These are phyloP conservation scores for Naegleria gruberi DNA, from an alignment of 208 protist genomes.

Conservation along the genomic window DNA sequence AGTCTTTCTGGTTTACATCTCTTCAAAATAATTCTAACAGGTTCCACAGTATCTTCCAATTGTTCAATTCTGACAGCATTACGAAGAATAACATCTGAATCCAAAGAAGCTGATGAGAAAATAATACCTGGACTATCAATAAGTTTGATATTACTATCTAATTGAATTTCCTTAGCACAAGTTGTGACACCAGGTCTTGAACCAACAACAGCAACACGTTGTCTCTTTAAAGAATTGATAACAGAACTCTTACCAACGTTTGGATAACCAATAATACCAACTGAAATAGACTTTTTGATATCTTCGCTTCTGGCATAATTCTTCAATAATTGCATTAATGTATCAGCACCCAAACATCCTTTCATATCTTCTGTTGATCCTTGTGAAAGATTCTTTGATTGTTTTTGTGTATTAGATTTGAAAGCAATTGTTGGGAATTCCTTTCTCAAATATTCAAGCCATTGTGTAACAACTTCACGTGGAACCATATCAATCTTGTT, in stretches of 20 bases:
- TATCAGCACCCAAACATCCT: slow-evolving; percentile 36
- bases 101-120: slow-evolving; percentile 57
- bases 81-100: slow-evolving; percentile 81
- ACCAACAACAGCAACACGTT: slow-evolving; percentile 70
- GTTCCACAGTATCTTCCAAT: slow-evolving; percentile 73
- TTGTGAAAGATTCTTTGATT: slow-evolving; percentile 34
- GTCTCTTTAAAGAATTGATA: slow-evolving; percentile 93
- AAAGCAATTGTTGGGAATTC: slow-evolving; percentile 62
- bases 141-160: slow-evolving; percentile 89
- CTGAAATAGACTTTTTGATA: slow-evolving; percentile 74
- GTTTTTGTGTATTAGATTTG: slow-evolving; percentile 65
- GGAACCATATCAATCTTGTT: slow-evolving; percentile 96
- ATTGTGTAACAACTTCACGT: slow-evolving; percentile 50
- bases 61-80: slow-evolving; percentile 88
- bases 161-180: slow-evolving; percentile 79
- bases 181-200: slow-evolving; percentile 89
- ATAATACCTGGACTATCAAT: slow-evolving; percentile 94
- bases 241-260: slow-evolving; percentile 95
- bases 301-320: slow-evolving; percentile 65
- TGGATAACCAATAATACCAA: slow-evolving; percentile 94
- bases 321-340: slow-evolving; percentile 77
- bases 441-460: slow-evolving; percentile 53
- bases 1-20: slow-evolving; percentile 50
- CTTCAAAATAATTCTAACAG: slow-evolving; percentile 76
- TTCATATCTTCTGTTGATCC: neutral